These are phyloP conservation scores for Paraphaeosphaeria sporulosa DNA, from an alignment of 2,329 filamentous ascomycete species.

Conservation along the genomic window DNA sequence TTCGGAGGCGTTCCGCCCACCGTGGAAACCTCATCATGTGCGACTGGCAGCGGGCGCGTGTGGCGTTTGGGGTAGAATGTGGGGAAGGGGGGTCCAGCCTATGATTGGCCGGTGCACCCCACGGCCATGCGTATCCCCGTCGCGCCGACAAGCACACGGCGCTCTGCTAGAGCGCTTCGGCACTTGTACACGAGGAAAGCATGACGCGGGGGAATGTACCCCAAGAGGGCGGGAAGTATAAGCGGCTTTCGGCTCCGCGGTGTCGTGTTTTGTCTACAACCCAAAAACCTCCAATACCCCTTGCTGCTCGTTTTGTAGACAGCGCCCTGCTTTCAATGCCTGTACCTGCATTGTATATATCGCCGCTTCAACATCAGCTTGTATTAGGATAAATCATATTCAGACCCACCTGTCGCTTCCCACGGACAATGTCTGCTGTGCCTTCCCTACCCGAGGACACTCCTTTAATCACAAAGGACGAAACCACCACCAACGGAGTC, in stretches of 20 bases:
- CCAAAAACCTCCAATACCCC: slow-evolving; percentile 6
- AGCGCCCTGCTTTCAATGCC: slow-evolving; percentile 10
- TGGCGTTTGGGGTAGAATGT: slow-evolving; percentile 30
- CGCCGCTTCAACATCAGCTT: slow-evolving; percentile 1
- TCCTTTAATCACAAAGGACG: slow-evolving; percentile 21
- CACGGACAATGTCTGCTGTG: slow-evolving; percentile 39
- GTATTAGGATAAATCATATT: neutral
- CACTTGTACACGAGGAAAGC: slow-evolving; percentile 10
- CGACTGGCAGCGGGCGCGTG: slow-evolving; percentile 25
- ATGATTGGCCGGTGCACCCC: slow-evolving; percentile 19
- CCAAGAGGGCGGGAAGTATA: slow-evolving; percentile 5
- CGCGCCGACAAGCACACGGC: neutral
- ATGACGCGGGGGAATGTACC: neutral
- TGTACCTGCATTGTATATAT: slow-evolving; percentile 19
- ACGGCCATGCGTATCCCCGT: slow-evolving; percentile 5
- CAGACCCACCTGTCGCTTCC: neutral
- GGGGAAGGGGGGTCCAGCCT: slow-evolving; percentile 21
- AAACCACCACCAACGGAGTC: neutral
- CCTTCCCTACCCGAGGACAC: slow-evolving; percentile 36
- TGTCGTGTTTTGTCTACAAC: neutral
- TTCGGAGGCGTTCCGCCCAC: slow-evolving; percentile 16
- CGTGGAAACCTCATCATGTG: slow-evolving; percentile 25
- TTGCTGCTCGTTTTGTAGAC: neutral
- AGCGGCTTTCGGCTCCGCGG: slow-evolving; percentile 5
- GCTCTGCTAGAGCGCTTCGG: slow-evolving; percentile 15